A percentile compares a stretch with the other conserved stretches of the same genome.
phyloP scores from a whole-genome alignment of 768 basidiomycete species.

The Termitomyces sp. region DNA sequence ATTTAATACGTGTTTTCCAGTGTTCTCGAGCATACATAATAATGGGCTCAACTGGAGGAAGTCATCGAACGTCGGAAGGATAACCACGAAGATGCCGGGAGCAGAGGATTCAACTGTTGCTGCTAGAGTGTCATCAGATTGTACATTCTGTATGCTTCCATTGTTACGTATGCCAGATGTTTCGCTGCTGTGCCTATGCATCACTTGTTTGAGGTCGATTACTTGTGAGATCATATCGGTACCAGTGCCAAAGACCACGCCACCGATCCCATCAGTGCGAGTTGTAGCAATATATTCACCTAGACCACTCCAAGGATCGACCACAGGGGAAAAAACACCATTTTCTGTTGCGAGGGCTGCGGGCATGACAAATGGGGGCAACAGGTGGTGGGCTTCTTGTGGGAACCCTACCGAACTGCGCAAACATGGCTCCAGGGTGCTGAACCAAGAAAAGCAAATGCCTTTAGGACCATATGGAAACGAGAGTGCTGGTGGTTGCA shows the following conservation, averaged over 20 bases:
- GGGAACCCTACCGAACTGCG: slow-evolving; percentile 19
- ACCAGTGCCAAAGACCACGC: slow-evolving; percentile 23
- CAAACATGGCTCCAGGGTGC: slow-evolving; percentile 23
- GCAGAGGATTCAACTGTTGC: not conserved
- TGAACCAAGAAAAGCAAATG: slow-evolving; percentile 15
- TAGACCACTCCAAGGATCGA: slow-evolving; percentile 20
- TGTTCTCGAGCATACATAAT: slow-evolving; percentile 26
- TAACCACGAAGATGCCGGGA: slow-evolving; percentile 25
- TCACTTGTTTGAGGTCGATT: slow-evolving; percentile 5
- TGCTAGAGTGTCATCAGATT: not conserved
- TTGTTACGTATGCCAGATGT: not conserved
- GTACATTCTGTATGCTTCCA: not conserved
- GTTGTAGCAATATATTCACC: slow-evolving; percentile 19
- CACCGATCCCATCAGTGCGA: slow-evolving; percentile 27
- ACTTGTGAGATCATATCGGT: not conserved
- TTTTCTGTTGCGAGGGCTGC: slow-evolving; percentile 18
- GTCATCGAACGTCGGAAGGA: slow-evolving; percentile 29
- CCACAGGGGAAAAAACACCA: slow-evolving; percentile 18
- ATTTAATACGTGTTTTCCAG: slow-evolving; percentile 21
- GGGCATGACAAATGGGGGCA: slow-evolving; percentile 58
- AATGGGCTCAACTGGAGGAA: slow-evolving; percentile 25
- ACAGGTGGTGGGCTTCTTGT: slow-evolving; percentile 41
- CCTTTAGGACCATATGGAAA: slow-evolving; percentile 40
- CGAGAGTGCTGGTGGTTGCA: slow-evolving; percentile 30
- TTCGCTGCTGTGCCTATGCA: not conserved